Evolutionary conservation across 2,329 filamentous ascomycete genomes (phyloP).

Genomic region (Chrysoporthe cubensis): DNA sequence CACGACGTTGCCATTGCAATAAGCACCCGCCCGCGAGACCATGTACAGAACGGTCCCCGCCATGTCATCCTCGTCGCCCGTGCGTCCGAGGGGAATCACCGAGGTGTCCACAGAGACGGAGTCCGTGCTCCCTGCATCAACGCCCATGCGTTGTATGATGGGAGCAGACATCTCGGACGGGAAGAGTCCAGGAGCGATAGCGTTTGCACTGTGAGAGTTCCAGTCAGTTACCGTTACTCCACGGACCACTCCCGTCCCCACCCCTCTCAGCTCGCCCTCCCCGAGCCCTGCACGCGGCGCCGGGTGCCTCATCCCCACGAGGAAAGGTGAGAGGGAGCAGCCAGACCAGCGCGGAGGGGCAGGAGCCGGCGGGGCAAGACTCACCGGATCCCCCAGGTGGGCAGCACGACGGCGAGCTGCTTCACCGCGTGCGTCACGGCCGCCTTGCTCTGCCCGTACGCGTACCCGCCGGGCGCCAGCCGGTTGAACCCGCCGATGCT

Average conservation of each 20-base stretch:
- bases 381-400: conserved; percentile 58
- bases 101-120: conserved; percentile 43
- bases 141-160: conserved; percentile 45
- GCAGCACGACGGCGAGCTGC: conserved; percentile 69
- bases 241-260: neutral
- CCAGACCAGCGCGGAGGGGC: neutral
- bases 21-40: conserved; percentile 66
- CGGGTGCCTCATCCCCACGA: too few species aligned
- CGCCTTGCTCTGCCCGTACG: conserved; percentile 79
- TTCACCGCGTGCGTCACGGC: conserved; percentile 75
- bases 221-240: conserved; percentile 11
- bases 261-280: neutral
- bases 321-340: neutral
- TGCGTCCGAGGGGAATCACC: conserved; percentile 60
- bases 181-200: conserved; percentile 57
- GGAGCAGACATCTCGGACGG: conserved; percentile 63
- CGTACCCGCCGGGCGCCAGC: conserved; percentile 72
- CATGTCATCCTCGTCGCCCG: conserved; percentile 66
- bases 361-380: neutral
- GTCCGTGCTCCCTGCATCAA: conserved; percentile 36
- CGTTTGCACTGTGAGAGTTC: conserved; percentile 45
- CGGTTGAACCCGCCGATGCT: conserved; percentile 78
- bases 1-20: conserved; percentile 66
- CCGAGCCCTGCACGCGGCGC: neutral
- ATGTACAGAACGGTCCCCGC: conserved; percentile 68